Percentiles rank a stretch among this genome's conserved stretches.
phyloP scores from a whole-genome alignment of 192 early-diverging fungal species.

The Glomus cerebriforme region DNA sequence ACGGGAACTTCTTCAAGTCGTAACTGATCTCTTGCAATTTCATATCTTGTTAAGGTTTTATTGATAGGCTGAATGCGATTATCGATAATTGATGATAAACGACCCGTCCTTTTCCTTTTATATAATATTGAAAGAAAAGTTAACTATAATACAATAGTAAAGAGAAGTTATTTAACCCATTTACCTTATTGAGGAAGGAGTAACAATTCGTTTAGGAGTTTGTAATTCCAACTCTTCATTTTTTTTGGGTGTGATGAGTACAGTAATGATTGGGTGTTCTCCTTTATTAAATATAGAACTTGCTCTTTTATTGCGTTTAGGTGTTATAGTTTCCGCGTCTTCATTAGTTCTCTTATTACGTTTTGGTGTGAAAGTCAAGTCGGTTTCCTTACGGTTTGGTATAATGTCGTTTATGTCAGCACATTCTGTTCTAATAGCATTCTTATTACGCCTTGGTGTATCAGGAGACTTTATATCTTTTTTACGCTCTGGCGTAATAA shows the following conservation, averaged over 20 bases:
- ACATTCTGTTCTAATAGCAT: neutral
- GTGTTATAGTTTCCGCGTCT: neutral
- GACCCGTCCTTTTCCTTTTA: neutral
- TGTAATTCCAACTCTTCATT: neutral
- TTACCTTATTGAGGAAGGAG: neutral
- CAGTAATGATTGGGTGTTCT: neutral
- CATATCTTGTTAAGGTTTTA: conserved; percentile 52
- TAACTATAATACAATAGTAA: too few relatives aligned
- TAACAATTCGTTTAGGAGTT: neutral
- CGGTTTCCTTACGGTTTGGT: too few relatives aligned
- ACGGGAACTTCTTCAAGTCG: conserved; percentile 91
- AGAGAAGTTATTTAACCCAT: neutral
- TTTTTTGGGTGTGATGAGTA: neutral
- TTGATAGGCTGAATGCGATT: conserved; percentile 27
- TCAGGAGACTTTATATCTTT: too few relatives aligned
- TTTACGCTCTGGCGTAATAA: too few relatives aligned
- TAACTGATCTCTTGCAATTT: conserved; percentile 72
- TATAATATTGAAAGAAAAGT: neutral
- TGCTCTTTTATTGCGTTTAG: too few relatives aligned
- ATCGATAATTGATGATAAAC: neutral
- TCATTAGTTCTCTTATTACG: neutral
- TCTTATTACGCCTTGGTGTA: neutral
- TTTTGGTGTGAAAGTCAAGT: neutral
- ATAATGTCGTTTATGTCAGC: too few relatives aligned
- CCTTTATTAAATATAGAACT: too few relatives aligned